Percentiles rank a stretch among this genome's conserved stretches.
Conservation (phyloP, 257 asterid genomes). For the Leonotis leonurus region DNA sequence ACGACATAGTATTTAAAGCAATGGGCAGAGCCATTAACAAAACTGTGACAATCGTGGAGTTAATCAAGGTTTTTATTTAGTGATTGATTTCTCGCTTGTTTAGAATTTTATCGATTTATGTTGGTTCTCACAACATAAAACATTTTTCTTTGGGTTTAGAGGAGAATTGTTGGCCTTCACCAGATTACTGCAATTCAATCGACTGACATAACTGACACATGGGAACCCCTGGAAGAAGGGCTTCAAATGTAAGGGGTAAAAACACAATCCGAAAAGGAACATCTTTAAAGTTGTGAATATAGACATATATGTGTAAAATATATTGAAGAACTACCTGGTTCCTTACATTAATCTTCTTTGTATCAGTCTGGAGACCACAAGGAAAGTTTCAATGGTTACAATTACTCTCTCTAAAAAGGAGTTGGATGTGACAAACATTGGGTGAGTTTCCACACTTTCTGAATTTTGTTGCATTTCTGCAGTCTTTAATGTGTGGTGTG, state of each 20-base stretch:
- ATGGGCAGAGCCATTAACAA: conserved; percentile 82
- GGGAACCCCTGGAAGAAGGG: conserved; percentile 99
- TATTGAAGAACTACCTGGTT: neutral
- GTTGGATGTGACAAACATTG: conserved; percentile 54
- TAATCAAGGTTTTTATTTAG: conserved; percentile 43
- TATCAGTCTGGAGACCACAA: conserved; percentile 72
- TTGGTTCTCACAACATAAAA: conserved; percentile 8
- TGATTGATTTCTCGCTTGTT: neutral
- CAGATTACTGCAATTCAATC: conserved; percentile 77
- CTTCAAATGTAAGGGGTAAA: conserved; percentile 73
- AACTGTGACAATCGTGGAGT: conserved; percentile 63
- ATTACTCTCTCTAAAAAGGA: conserved; percentile 76
- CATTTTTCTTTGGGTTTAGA: conserved; percentile 30
- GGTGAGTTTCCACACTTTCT: conserved; percentile 43
- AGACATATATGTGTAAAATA: conserved; percentile 15
- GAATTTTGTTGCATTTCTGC: neutral
- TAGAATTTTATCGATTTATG: neutral
- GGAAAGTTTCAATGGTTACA: conserved; percentile 90
- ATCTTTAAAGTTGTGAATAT: neutral
- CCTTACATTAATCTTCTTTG: conserved; percentile 11
- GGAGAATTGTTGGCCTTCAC: conserved; percentile 97
- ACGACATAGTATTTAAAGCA: conserved; percentile 60
- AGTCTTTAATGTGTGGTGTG: neutral
- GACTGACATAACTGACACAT: conserved; percentile 83
- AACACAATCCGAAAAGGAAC: neutral